A percentile compares a stretch with the other conserved stretches of the same genome.
These are phyloP conservation scores for Pseudopithomyces chartarum DNA, from an alignment of 2,329 filamentous ascomycete genomes.

Conservation along the genomic window DNA sequence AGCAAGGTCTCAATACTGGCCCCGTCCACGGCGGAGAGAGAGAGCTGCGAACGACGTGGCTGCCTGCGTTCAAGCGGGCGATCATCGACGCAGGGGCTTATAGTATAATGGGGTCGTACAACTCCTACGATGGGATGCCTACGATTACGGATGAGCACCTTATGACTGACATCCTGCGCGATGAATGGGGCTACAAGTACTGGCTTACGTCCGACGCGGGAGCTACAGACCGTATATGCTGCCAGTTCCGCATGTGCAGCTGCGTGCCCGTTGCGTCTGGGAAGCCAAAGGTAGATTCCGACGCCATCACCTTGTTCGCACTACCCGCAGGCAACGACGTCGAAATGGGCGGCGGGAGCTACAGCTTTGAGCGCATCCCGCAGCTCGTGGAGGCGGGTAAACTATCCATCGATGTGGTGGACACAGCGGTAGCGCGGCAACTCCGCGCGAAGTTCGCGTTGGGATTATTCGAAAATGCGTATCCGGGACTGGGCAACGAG, in stretches of 20 bases:
- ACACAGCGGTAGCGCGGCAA: conserved; percentile 68
- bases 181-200: conserved; percentile 76
- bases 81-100: conserved; percentile 73
- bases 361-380: conserved; percentile 69
- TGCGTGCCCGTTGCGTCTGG: conserved; percentile 47
- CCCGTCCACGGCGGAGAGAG: conserved; percentile 62
- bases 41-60: conserved; percentile 59
- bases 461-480: conserved; percentile 74
- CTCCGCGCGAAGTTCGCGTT: conserved; percentile 71
- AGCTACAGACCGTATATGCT: conserved; percentile 70
- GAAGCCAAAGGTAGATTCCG: conserved; percentile 57
- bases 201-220: conserved; percentile 71
- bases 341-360: conserved; percentile 78
- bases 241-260: conserved; percentile 66
- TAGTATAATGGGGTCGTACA: conserved; percentile 75
- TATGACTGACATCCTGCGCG: conserved; percentile 68
- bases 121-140: conserved; percentile 74
- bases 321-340: conserved; percentile 73
- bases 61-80: conserved; percentile 67
- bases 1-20: conserved; percentile 74
- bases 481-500: conserved; percentile 56
- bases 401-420: conserved; percentile 63
- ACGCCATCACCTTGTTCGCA: conserved; percentile 66
- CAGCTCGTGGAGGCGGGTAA: conserved; percentile 66
- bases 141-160: conserved; percentile 68